Conservation (phyloP, 352 stramenopile species). For the Globisporangium splendens region DNA sequence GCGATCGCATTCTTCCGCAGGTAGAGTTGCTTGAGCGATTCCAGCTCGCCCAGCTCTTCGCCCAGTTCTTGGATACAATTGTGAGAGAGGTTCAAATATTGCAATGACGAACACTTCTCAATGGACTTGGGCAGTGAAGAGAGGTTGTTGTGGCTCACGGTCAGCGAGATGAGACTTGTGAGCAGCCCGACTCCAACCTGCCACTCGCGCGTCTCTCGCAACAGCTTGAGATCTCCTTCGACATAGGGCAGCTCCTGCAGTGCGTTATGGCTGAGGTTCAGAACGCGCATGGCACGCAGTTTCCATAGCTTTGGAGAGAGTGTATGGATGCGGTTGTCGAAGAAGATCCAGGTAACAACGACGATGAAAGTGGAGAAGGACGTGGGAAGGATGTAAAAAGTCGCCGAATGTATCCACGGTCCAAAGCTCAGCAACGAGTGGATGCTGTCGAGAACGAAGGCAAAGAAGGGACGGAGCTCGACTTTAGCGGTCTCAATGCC, state of each 20-base stretch:
- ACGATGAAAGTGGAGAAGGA: conserved; percentile 14
- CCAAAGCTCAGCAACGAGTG: conserved; percentile 51
- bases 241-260: conserved; percentile 55
- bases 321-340: conserved; percentile 48
- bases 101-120: conserved; percentile 39
- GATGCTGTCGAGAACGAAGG: conserved; percentile 43
- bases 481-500: conserved; percentile 49
- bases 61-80: conserved; percentile 39
- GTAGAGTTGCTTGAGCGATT: conserved; percentile 28
- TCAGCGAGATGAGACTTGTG: conserved; percentile 30
- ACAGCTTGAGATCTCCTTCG: conserved; percentile 62
- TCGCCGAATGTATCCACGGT: conserved; percentile 40
- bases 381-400: neutral
- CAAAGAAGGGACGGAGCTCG: conserved; percentile 21
- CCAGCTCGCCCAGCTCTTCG: conserved; percentile 37
- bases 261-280: conserved; percentile 55
- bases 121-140: conserved; percentile 40
- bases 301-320: conserved; percentile 76
- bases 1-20: conserved; percentile 43
- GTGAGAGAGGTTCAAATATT: conserved; percentile 42
- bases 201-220: conserved; percentile 72
- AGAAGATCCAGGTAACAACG: neutral
- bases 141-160: conserved; percentile 57
- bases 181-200: conserved; percentile 61
- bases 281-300: conserved; percentile 31